Evolutionary conservation across 257 asterid species (phyloP).

Genomic region (Ilex aquifolium): DNA sequence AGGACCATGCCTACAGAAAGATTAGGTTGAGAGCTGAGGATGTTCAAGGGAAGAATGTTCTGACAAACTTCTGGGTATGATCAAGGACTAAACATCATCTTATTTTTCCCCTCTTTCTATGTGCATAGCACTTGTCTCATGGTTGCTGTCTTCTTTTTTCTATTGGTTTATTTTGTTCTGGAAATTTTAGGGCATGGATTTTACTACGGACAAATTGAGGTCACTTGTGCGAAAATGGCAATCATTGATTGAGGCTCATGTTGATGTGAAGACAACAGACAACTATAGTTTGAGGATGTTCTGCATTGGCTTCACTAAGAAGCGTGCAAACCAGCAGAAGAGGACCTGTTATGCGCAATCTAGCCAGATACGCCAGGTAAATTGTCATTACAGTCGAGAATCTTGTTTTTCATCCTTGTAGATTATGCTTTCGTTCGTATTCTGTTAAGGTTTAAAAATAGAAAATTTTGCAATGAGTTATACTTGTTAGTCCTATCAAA

Average conservation of each 20-base stretch:
- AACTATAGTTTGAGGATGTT: slow-evolving; percentile 58
- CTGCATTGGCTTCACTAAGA: slow-evolving; percentile 85
- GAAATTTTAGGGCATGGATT: slow-evolving; percentile 63
- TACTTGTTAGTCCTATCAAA: too few relatives aligned
- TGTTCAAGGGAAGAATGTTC: slow-evolving; percentile 78
- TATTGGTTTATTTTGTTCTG: not conserved
- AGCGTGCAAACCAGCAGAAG: slow-evolving; percentile 79
- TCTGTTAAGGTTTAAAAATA: not conserved
- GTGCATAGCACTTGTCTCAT: not conserved
- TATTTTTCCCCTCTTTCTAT: not conserved
- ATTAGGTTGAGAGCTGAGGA: slow-evolving; percentile 84
- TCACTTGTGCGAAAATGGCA: slow-evolving; percentile 77
- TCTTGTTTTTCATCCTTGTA: not conserved
- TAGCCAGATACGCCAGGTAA: slow-evolving; percentile 79
- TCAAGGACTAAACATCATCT: not conserved
- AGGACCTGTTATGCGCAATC: slow-evolving; percentile 87
- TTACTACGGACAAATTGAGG: slow-evolving; percentile 73
- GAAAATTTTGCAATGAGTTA: not conserved
- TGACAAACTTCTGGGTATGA: slow-evolving; percentile 72
- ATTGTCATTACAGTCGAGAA: not conserved
- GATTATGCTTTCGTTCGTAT: not conserved
- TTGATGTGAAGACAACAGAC: slow-evolving; percentile 84
- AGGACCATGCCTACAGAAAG: slow-evolving; percentile 80
- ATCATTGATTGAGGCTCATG: slow-evolving; percentile 74
- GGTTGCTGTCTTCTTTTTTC: not conserved